Evolutionary conservation across 2,329 filamentous ascomycete genomes (phyloP).

Genomic region (Aschersonia sp.): DNA sequence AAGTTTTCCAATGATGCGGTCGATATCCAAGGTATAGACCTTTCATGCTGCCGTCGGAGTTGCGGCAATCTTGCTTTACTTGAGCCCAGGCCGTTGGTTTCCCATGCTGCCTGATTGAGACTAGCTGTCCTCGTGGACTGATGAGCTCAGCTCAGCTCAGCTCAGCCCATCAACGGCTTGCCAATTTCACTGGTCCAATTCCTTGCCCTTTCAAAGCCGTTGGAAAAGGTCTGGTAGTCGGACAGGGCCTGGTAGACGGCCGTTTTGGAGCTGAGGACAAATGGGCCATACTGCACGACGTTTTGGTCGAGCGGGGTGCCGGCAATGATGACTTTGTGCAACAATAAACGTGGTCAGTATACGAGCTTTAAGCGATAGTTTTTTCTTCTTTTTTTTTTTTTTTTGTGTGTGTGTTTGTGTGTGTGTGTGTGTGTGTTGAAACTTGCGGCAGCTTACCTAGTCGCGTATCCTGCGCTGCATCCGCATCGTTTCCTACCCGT

Average conservation of each 20-base stretch:
- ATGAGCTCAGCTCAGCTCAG: neutral
- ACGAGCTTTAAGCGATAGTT: too few species aligned
- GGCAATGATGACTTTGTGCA: slow-evolving; percentile 47
- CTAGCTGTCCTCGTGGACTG: too few species aligned
- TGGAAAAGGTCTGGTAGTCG: slow-evolving; percentile 57
- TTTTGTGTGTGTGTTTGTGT: too few species aligned
- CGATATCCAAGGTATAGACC: too few species aligned
- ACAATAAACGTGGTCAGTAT: neutral
- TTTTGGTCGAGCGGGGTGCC: slow-evolving; percentile 69
- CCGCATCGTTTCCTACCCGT: slow-evolving; percentile 51
- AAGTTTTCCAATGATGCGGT: too few species aligned
- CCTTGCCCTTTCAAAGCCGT: slow-evolving; percentile 67
- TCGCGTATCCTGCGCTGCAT: slow-evolving; percentile 41
- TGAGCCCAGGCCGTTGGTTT: too few species aligned
- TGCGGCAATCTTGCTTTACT: too few species aligned
- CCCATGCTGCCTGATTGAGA: too few species aligned
- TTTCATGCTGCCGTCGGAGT: too few species aligned
- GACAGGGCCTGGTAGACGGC: slow-evolving; percentile 63
- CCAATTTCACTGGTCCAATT: slow-evolving; percentile 81
- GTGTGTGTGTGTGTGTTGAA: too few species aligned
- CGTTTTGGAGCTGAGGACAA: slow-evolving; percentile 59
- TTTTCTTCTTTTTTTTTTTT: too few species aligned
- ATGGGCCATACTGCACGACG: slow-evolving; percentile 73
- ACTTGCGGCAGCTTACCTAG: slow-evolving; percentile 20
- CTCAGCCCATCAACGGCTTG: slow-evolving; percentile 46